A percentile compares a stretch with the other conserved stretches of the same genome.
Conservation (phyloP, 2,329 filamentous ascomycete genomes). For the Colletotrichum tofieldiae region DNA sequence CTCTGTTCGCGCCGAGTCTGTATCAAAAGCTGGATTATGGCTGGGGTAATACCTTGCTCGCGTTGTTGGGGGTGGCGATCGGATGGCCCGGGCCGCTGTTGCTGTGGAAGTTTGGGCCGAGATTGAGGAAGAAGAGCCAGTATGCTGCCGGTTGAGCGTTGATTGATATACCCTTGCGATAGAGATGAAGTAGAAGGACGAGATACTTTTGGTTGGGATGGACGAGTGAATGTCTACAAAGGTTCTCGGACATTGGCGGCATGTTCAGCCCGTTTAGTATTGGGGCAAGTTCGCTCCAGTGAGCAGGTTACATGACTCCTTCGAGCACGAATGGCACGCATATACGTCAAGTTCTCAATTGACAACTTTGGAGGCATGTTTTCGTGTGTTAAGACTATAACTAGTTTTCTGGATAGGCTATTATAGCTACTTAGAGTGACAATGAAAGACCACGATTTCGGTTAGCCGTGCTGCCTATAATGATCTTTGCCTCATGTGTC, state of each 20-base stretch:
- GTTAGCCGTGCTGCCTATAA: too few relatives aligned
- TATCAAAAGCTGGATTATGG: slow-evolving; percentile 61
- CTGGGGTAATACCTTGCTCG: slow-evolving; percentile 61
- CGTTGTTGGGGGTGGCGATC: slow-evolving; percentile 57
- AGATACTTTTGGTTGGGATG: not conserved
- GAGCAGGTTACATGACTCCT: too few relatives aligned
- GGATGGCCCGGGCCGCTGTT: slow-evolving; percentile 60
- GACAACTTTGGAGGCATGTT: too few relatives aligned
- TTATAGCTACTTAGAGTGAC: too few relatives aligned
- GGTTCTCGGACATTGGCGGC: not conserved
- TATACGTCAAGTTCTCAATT: too few relatives aligned
- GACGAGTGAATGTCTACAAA: not conserved
- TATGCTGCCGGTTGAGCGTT: slow-evolving; percentile 34
- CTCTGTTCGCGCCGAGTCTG: slow-evolving; percentile 65
- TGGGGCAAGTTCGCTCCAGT: not conserved
- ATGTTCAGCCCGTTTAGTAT: too few relatives aligned
- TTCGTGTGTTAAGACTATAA: too few relatives aligned
- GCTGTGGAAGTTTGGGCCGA: slow-evolving; percentile 62
- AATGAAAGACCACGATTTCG: too few relatives aligned
- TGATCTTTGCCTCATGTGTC: too few relatives aligned
- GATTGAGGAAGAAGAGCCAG: slow-evolving; percentile 49
- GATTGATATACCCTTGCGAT: not conserved
- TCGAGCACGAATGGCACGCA: not conserved
- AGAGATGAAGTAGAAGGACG: not conserved
- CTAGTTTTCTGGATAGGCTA: too few relatives aligned